These are phyloP conservation scores for Solanum chacoense DNA, from an alignment of 305 asterid species.

Conservation along the genomic window DNA sequence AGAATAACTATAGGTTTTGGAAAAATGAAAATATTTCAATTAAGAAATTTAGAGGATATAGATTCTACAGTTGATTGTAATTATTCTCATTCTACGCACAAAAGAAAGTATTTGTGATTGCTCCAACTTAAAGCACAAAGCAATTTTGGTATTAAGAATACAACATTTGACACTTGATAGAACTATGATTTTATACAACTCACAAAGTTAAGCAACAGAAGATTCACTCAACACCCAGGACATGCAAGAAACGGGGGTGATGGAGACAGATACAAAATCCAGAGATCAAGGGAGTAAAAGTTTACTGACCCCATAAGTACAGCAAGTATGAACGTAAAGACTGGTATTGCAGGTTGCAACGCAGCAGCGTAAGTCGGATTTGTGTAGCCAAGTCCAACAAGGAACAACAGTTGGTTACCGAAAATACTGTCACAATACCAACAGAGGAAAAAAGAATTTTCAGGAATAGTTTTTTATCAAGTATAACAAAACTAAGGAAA, in stretches of 20 bases:
- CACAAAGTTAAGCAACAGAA: not conserved
- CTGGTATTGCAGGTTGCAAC: constrained; percentile 92
- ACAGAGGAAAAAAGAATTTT: not conserved
- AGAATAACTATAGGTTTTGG: not conserved
- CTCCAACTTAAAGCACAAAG: not conserved
- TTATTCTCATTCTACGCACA: not conserved
- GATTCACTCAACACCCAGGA: not conserved
- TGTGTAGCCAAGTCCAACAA: constrained; percentile 90
- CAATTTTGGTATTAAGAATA: not conserved
- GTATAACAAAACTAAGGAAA: not conserved
- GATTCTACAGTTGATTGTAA: not conserved
- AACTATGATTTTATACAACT: not conserved
- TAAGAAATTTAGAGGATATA: not conserved
- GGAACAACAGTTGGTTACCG: constrained; percentile 88
- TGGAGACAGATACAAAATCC: constrained; percentile 3
- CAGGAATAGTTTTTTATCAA: not conserved
- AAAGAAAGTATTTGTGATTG: not conserved
- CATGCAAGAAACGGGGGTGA: not conserved
- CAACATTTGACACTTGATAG: not conserved
- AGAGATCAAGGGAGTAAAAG: constrained; percentile 5
- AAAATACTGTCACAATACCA: constrained; percentile 49
- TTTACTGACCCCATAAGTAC: constrained; percentile 74
- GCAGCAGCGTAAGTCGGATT: constrained; percentile 97
- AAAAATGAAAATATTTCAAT: not conserved
- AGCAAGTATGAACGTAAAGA: constrained; percentile 81